Base-by-base conservation (phyloP, 2,329 filamentous ascomycete species). In the Neurospora sp. region DNA sequence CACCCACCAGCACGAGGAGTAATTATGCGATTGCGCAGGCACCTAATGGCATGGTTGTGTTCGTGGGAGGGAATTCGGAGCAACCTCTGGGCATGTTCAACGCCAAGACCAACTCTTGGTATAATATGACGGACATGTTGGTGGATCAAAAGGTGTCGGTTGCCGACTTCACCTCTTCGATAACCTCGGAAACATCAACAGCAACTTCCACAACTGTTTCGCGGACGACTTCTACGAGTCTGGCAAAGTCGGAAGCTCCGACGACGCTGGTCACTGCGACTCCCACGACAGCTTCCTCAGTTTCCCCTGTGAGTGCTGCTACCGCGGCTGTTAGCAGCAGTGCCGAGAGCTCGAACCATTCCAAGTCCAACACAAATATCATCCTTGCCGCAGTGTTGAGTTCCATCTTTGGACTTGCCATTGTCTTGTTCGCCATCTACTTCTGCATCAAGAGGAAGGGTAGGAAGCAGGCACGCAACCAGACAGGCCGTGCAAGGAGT, bases 321-420 rank as follows among this genome's bases (percentile, higher is more conserved):
- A 68, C 74, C 10, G 72, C 77, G 13, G 71, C 78, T 1, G 72
- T 76, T 33, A 4, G 72, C 77, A n/a, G 74, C 75, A 15, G 75
- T 76, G 11, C 72, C 11, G 71, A 66, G 15, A 28, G 43, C 28
- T 39, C 67, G 11, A 66, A 67, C 9, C 19, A 38, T 19, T 69
- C 66, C 4, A 67, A 46, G 2, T 69, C 72, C 10, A 36, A 38
- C 2, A 77, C 82, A 77, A 82, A 85, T 79, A 74, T 88, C 8
- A 90, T 97, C 38, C 85, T 97, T 1, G 94, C 92, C 40, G 92
- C 92, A 68, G 92, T 92, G 0, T 84, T 98, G 0, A 93, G 94
- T 13, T 89, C 90, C n/a, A 89, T 97, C 28, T 86, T 92, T 68
- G 93, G 91, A 19, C 82, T 93, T 68, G 89, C 91, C 23, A 81